A percentile compares a stretch with the other conserved stretches of the same genome.
These are phyloP conservation scores for Ceratocystis cacaofunesta DNA, from an alignment of 2,329 filamentous ascomycete genomes.

Conservation along the genomic window DNA sequence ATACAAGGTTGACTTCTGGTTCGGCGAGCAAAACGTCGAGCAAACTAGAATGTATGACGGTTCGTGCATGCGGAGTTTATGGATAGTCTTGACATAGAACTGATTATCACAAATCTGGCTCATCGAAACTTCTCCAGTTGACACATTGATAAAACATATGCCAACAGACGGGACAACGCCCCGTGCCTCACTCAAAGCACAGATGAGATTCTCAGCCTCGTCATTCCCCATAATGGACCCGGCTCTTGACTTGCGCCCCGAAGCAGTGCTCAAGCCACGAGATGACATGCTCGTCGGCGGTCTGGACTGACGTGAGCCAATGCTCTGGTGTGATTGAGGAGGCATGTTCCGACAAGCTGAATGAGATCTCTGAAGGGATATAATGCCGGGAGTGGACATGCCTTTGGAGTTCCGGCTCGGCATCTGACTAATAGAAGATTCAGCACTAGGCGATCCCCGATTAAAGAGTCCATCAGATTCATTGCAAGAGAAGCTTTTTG, in stretches of 20 bases:
- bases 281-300: constrained; percentile 16
- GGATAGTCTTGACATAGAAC: constrained; percentile 74
- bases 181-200: constrained; percentile 76
- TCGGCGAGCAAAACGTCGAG: constrained; percentile 48
- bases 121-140: constrained; percentile 68
- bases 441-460: constrained; percentile 8
- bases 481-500: neutral
- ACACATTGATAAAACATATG: constrained; percentile 72
- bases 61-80: constrained; percentile 69
- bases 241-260: constrained; percentile 32
- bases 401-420: constrained; percentile 12
- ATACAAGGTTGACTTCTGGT: constrained; percentile 57
- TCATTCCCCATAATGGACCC: constrained; percentile 29
- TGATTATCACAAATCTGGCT: constrained; percentile 90
- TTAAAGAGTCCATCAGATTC: neutral
- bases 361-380: neutral
- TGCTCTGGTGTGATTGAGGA: constrained; percentile 3
- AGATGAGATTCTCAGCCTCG: constrained; percentile 60
- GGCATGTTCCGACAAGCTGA: neutral
- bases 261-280: constrained; percentile 27
- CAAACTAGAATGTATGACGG: constrained; percentile 71
- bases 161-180: constrained; percentile 74
- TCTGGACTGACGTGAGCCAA: constrained; percentile 6
- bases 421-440: constrained; percentile 15
- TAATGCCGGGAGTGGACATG: constrained; percentile 8